Evolutionary conservation across 805 yeast species (phyloP), one percentile per base, ranked within the genome.

Genomic region (Candida mattraensis): DNA sequence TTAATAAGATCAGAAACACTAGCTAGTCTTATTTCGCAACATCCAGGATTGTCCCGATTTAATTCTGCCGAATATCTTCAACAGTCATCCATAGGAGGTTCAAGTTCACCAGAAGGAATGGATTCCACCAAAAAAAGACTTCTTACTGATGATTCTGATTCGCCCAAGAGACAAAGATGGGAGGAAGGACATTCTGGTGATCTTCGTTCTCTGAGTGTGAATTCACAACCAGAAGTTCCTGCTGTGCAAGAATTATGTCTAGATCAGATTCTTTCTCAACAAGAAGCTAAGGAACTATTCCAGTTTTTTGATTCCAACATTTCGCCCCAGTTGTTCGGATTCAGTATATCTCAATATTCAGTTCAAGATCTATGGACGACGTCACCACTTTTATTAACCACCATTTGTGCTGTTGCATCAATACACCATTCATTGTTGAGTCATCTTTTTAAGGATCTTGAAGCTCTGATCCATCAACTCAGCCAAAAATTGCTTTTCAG

Each of bases 241-340:
- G 24, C 16, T 3, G 24, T 16, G 8, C 29, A 13, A 8, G 28
- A 29, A 16, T 20, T 3, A 15, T 16, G 26, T 15, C 25, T 58
- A 17, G 53, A 50, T 9, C 39, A 45, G 4, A 47, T 54, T 2
- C 18, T 61, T 7, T 33, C 45, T 1, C 30, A 37, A 10, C 48
- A 47, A 5, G 54, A 58, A 37, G 79, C 80, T 0, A 52, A 56
- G n/a, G 72, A 67, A 20, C 58, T 80, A 11, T 75, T 79, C 42
- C 46, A 54, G 10, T 74, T 64, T 38, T 81, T 81, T 49, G 72
- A 76, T 43, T 54, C 65, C 1, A 69, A 78, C 36, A 75, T 81
- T 20, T 64, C 82, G 1, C 79, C 80, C 8, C 85, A 80, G 47
- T 58, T 81, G 28, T 80, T 79, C 63, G 88, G 87, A 1, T 80